A percentile compares a stretch with the other conserved stretches of the same genome.
These are phyloP conservation scores for Yarrowia porcina DNA, from an alignment of 805 yeast genomes.

Conservation along the genomic window DNA sequence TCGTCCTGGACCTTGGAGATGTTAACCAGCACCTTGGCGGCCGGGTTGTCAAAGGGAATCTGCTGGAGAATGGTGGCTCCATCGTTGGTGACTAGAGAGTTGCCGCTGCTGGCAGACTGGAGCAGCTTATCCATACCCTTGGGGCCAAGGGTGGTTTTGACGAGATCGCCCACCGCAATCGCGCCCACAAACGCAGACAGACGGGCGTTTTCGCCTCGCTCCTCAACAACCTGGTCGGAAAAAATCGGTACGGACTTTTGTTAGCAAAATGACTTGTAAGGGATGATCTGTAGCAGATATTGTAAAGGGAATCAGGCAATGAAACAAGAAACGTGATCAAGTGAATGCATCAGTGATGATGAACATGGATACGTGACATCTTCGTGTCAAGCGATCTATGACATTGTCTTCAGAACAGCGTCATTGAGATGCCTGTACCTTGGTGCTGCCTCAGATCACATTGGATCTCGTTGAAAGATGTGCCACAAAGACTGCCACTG, in stretches of 20 bases:
- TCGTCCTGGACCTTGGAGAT: conserved; percentile 95
- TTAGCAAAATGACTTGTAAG: neutral
- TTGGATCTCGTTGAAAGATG: too few relatives aligned
- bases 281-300: too few relatives aligned
- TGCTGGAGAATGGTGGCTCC: conserved; percentile 96
- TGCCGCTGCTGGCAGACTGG: conserved; percentile 79
- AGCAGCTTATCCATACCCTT: conserved; percentile 97
- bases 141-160: conserved; percentile 92
- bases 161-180: conserved; percentile 97
- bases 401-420: too few relatives aligned
- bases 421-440: too few relatives aligned
- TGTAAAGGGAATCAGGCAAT: too few relatives aligned
- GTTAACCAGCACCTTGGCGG: conserved; percentile 93
- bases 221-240: conserved; percentile 97
- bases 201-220: conserved; percentile 96
- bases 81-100: conserved; percentile 86
- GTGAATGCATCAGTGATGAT: too few relatives aligned
- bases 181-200: conserved; percentile 97
- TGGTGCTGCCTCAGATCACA: too few relatives aligned
- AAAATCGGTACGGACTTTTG: conserved; percentile 82
- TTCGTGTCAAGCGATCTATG: too few relatives aligned
- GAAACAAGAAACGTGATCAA: too few relatives aligned
- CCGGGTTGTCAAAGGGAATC: conserved; percentile 95
- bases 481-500: too few relatives aligned
- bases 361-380: too few relatives aligned